phyloP scores from a whole-genome alignment of 1,284 basidiomycete genomes.

The Termitomyces sp. region DNA sequence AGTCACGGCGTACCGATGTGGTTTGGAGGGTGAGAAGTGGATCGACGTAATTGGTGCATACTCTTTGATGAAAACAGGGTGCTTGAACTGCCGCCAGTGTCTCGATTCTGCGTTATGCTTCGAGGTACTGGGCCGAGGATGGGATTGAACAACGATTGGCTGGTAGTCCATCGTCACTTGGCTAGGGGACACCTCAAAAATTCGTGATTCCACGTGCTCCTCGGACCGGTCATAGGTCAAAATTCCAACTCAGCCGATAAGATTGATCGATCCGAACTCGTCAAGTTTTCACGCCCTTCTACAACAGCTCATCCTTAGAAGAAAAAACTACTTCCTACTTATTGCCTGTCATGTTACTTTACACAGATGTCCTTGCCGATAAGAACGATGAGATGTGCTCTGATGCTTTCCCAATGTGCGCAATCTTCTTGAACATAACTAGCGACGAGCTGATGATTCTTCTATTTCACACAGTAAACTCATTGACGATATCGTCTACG shows the following conservation, averaged over 20 bases:
- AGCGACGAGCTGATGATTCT: conserved; percentile 8
- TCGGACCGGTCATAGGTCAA: conserved; percentile 4
- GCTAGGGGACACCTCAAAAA: conserved; percentile 2
- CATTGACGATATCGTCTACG: conserved; percentile 83
- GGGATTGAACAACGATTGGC: conserved; percentile 62
- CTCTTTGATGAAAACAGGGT: conserved; percentile 90
- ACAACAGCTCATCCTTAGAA: conserved; percentile 9
- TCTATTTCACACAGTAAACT: conserved; percentile 59
- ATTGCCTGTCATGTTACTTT: conserved; percentile 66
- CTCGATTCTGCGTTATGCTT: conserved; percentile 69
- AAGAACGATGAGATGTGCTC: conserved; percentile 88
- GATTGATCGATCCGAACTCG: conserved; percentile 18
- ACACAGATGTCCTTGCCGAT: conserved; percentile 63
- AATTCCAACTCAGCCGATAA: conserved; percentile 16
- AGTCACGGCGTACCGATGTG: conserved; percentile 93
- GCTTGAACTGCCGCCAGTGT: conserved; percentile 78
- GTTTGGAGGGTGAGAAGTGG: conserved; percentile 81
- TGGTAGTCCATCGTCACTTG: conserved; percentile 63
- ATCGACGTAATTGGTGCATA: conserved; percentile 91
- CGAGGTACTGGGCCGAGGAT: conserved; percentile 49
- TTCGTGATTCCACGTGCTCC: conserved; percentile 8
- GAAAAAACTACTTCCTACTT: conserved; percentile 18
- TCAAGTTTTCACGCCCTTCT: conserved; percentile 7
- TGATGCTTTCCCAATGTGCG: conserved; percentile 85
- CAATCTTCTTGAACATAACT: conserved; percentile 11